These are phyloP conservation scores for Gryganskiella cystojenkinii DNA, from an alignment of 192 early-diverging fungal genomes.

Conservation along the genomic window DNA sequence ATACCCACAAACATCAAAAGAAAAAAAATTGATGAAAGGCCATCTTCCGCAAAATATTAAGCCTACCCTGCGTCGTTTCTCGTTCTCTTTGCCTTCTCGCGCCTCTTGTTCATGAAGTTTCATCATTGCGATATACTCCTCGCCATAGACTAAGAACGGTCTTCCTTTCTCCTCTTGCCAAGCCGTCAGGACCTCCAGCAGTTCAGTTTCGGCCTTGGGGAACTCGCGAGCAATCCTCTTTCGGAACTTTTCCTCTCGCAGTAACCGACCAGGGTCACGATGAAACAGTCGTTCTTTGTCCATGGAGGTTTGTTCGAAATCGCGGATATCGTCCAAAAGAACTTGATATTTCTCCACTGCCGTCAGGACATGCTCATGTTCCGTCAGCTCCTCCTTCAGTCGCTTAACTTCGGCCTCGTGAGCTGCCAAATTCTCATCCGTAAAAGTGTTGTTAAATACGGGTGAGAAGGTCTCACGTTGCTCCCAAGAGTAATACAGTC, in stretches of 20 bases:
- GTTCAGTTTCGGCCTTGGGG: conserved; percentile 50
- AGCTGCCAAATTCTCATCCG: conserved; percentile 44
- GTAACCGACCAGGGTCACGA: conserved; percentile 60
- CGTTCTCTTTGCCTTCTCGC: conserved; percentile 36
- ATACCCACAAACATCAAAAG: background rate
- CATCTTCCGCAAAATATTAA: too few relatives aligned
- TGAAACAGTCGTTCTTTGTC: conserved; percentile 57
- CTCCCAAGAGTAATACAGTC: conserved; percentile 43
- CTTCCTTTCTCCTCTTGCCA: conserved; percentile 50
- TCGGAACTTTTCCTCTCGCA: conserved; percentile 63
- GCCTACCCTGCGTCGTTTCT: conserved; percentile 38
- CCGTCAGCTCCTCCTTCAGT: conserved; percentile 39
- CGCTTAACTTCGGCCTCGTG: conserved; percentile 57
- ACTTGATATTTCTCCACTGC: conserved; percentile 49
- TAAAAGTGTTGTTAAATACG: conserved; percentile 23
- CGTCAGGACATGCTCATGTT: conserved; percentile 55
- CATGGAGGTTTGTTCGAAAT: conserved; percentile 47
- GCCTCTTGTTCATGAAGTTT: conserved; percentile 32
- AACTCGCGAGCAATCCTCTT: conserved; percentile 56
- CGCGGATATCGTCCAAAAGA: conserved; percentile 52
- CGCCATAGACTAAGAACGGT: conserved; percentile 58
- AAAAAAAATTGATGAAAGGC: background rate
- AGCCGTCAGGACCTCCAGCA: conserved; percentile 47
- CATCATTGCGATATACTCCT: conserved; percentile 51
- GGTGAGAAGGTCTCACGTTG: conserved; percentile 40